Percentiles rank a stretch among this genome's conserved stretches.
Evolutionary conservation across 1,284 basidiomycete species (phyloP).

Genomic region (Pascua sp.): DNA sequence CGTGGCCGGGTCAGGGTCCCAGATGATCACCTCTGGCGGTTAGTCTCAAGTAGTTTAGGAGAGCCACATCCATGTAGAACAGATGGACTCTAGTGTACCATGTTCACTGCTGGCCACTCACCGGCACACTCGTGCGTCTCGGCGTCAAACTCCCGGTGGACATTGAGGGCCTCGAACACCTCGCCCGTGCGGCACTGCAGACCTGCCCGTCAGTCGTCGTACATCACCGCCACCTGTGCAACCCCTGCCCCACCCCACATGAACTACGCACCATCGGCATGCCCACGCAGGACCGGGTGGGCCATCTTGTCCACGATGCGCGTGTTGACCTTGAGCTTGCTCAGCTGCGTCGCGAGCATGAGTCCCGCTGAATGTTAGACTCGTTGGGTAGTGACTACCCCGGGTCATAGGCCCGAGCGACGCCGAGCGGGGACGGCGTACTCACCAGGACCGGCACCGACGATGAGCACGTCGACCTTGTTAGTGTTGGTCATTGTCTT

Average conservation of each 20-base stretch:
- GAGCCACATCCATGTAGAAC: no score
- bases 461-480: constrained; percentile 17
- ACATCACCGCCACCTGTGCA: background rate
- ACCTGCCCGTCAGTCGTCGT: background rate
- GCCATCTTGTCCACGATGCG: constrained; percentile 34
- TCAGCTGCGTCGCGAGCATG: constrained; percentile 19
- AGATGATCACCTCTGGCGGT: constrained; percentile 29
- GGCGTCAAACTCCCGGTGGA: constrained; percentile 25
- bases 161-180: constrained; percentile 33
- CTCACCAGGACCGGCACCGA: constrained; percentile 18
- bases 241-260: background rate
- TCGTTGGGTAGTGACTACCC: background rate
- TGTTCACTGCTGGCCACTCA: background rate
- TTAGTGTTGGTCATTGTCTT: background rate
- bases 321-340: constrained; percentile 21
- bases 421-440: background rate
- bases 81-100: no score
- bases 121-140: constrained; percentile 27
- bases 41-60: background rate
- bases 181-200: constrained; percentile 36
- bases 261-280: constrained; percentile 22
- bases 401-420: no score
- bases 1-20: constrained; percentile 22
- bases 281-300: constrained; percentile 25
- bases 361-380: constrained; percentile 12